phyloP scores from a whole-genome alignment of 1,139 yeast species.

The Kurtzmaniella quercitrusa region DNA sequence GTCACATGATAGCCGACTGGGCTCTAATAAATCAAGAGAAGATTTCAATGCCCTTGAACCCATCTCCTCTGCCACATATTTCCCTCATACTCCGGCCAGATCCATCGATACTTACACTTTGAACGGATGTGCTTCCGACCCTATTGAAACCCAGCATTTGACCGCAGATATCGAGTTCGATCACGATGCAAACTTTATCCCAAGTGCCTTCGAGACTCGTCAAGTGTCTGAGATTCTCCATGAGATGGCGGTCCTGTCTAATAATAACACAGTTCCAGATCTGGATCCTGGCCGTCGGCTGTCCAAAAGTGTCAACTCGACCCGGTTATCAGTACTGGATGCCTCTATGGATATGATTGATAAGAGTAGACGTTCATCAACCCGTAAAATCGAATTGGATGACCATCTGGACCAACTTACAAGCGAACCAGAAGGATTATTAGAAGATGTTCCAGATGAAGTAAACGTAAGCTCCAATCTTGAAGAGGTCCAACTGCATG shows the following conservation, averaged over 20 bases:
- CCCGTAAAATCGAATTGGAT: background rate
- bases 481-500: background rate
- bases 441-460: conserved; percentile 1
- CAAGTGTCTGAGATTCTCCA: background rate
- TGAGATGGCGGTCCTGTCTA: background rate
- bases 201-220: background rate
- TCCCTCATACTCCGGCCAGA: conserved; percentile 27
- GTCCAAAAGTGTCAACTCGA: background rate
- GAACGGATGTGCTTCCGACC: background rate
- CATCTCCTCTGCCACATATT: conserved; percentile 30
- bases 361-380: background rate
- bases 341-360: background rate
- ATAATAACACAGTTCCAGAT: background rate
- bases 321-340: background rate
- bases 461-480: conserved; percentile 1
- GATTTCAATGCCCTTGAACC: conserved; percentile 16
- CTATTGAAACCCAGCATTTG: conserved; percentile 24
- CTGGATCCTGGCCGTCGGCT: background rate
- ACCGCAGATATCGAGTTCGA: conserved; percentile 38
- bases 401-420: background rate
- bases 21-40: background rate
- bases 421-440: background rate
- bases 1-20: background rate
- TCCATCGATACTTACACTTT: conserved; percentile 2
- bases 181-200: conserved; percentile 11